Base-by-base conservation (phyloP, 805 yeast species). In the Candida chauliodis region DNA sequence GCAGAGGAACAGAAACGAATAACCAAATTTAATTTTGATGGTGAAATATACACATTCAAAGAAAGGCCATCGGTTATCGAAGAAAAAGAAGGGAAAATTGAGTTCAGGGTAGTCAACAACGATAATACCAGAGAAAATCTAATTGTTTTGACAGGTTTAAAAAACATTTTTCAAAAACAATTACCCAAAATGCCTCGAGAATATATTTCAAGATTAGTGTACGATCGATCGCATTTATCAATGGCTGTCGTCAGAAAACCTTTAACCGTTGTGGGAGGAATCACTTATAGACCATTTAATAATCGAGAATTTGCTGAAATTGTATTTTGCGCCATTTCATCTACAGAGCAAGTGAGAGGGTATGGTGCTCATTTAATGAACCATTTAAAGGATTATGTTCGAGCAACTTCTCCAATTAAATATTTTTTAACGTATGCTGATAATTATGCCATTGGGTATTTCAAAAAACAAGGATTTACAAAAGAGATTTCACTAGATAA, bases 301-400 rank as follows among this genome's bases (percentile, higher is more conserved):
- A 78, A 79, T 38, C 75, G 95, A 43, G 84, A 78, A 53, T 93
- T 93, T 72, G 99, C 99, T 1, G 99, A 93, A 61, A 93, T 93
- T 66, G 99, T 93, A 18, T 93, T 93, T 53, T 93, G 97, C 75
- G 99, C 99, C 19, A 93, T 93, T 42, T 84, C 95, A 30, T 87
- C 96, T 2, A 87, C 97, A 0, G 99, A 93, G 57, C 99, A 93
- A 66, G 99, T 93, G 14, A 70, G 97, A 47, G 99, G 99, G 24
- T 93, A 93, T 57, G 99, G 99, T 61, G 99, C 99, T 0, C 99
- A 93, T 61, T 61, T 93, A 53, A 93, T 93, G 99, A 93, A 93
- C 59, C 99, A 93, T 65, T 68, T 93, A 50, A 93, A 93, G 56
- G 99, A 93, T 61, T 93, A 91, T 59, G 97, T 93, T 28, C 73